Conservation (phyloP, 345 rosid genomes). For the Rhizophora apiculata region DNA sequence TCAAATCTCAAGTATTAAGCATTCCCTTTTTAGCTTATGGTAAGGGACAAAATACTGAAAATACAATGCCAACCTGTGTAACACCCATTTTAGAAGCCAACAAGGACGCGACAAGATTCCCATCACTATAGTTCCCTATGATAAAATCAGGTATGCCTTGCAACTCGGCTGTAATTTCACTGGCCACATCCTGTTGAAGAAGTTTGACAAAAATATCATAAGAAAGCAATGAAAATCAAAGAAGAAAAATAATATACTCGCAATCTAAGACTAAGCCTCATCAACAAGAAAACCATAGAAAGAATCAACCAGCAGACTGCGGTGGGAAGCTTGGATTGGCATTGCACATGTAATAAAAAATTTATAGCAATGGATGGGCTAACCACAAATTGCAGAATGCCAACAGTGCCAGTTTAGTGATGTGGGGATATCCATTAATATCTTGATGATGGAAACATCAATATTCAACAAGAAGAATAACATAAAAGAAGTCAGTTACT, state of each 20-base stretch:
- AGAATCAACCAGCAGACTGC: too few species aligned
- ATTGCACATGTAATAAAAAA: too few species aligned
- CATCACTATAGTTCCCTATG: constrained; percentile 96
- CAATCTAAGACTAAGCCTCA: too few species aligned
- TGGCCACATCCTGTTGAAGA: constrained; percentile 70
- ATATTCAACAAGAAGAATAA: too few species aligned
- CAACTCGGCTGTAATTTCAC: constrained; percentile 80
- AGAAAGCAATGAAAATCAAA: constrained; percentile 3
- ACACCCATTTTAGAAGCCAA: constrained; percentile 93
- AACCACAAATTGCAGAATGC: too few species aligned
- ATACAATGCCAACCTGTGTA: constrained; percentile 54
- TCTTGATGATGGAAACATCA: too few species aligned
- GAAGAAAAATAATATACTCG: not conserved
- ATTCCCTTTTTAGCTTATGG: not conserved
- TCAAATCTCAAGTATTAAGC: constrained; percentile 11
- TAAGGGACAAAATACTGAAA: not conserved
- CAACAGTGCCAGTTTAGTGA: too few species aligned
- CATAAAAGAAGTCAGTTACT: too few species aligned
- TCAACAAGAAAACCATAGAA: too few species aligned
- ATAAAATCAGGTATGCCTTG: constrained; percentile 91
- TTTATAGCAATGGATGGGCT: too few species aligned
- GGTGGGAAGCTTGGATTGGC: too few species aligned
- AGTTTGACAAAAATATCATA: not conserved
- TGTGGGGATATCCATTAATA: too few species aligned
- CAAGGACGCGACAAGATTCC: constrained; percentile 93